Percentiles rank a stretch among this genome's conserved stretches.
These are phyloP conservation scores for Cryptococcus jaspeensis DNA, from an alignment of 1,284 basidiomycete species.

Conservation along the genomic window DNA sequence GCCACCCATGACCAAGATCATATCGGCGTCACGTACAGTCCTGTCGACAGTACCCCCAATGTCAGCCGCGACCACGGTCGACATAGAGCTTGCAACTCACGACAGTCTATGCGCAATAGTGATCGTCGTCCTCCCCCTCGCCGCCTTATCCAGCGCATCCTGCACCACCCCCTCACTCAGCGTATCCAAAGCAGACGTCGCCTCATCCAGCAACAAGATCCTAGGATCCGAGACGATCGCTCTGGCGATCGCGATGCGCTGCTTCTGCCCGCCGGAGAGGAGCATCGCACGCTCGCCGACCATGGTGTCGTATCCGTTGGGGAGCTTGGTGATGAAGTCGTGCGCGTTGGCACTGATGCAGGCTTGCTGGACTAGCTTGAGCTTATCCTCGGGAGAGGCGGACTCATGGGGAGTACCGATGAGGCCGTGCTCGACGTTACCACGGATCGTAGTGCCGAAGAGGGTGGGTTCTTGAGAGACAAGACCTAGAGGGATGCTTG, in stretches of 20 bases:
- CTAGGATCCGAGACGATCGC: conserved; percentile 87
- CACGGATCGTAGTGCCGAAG: conserved; percentile 73
- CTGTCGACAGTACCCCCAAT: not conserved
- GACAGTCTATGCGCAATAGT: conserved; percentile 56
- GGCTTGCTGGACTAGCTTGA: conserved; percentile 76
- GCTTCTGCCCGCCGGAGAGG: conserved; percentile 87
- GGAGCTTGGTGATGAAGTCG: conserved; percentile 80
- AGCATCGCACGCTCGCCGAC: conserved; percentile 93
- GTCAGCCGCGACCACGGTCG: not conserved
- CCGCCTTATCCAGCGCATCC: conserved; percentile 89
- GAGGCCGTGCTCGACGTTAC: conserved; percentile 86
- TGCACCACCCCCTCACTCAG: conserved; percentile 89
- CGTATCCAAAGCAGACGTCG: conserved; percentile 86
- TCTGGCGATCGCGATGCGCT: conserved; percentile 86
- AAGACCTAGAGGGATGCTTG: conserved; percentile 52
- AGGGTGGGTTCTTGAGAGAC: conserved; percentile 87
- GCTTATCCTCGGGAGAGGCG: conserved; percentile 71
- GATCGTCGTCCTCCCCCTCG: conserved; percentile 59
- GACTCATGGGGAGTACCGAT: conserved; percentile 71
- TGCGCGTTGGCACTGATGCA: conserved; percentile 89
- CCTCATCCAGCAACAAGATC: conserved; percentile 54
- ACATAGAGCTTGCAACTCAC: conserved; percentile 5
- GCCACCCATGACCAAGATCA: conserved; percentile 85
- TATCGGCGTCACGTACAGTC: conserved; percentile 54
- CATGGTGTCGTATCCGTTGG: conserved; percentile 82